A percentile compares a stretch with the other conserved stretches of the same genome.
Conservation (phyloP, 1,139 yeast genomes). For the Arxiozyma telluris region DNA sequence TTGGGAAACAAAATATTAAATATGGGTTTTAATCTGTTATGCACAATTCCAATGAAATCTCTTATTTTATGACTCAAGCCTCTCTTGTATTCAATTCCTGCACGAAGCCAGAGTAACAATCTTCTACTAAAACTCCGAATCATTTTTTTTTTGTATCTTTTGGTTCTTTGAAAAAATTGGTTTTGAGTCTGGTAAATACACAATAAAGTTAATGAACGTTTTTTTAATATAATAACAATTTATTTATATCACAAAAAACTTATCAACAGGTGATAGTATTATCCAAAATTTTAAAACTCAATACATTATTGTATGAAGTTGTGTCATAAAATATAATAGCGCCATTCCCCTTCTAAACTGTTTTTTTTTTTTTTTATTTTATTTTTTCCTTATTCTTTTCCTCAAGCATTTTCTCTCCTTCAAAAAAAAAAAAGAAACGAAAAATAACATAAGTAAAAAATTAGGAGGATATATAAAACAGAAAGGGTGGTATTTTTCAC, state of each 20-base stretch:
- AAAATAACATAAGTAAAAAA: neutral
- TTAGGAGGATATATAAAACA: no score
- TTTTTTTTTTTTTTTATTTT: no score
- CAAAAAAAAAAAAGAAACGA: neutral
- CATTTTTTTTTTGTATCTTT: neutral
- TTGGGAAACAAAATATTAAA: slow-evolving; percentile 51
- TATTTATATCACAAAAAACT: no score
- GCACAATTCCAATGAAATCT: slow-evolving; percentile 26
- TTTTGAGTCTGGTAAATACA: no score
- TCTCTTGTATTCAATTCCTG: slow-evolving; percentile 21
- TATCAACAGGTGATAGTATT: no score
- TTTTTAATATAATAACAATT: no score
- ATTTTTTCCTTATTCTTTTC: no score
- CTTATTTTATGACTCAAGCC: slow-evolving; percentile 31
- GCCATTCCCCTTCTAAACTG: neutral
- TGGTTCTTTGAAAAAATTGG: neutral
- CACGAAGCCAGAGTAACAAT: slow-evolving; percentile 15
- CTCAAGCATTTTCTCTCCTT: no score
- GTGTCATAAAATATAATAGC: neutral
- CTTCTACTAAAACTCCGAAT: slow-evolving; percentile 10
- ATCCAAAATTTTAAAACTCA: no score
- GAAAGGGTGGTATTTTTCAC: neutral
- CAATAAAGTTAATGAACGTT: no score
- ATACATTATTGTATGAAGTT: no score
- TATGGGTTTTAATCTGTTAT: slow-evolving; percentile 37